Base-by-base conservation (phyloP, 106 monocot genomes). In the Narthecium ossifragum region DNA sequence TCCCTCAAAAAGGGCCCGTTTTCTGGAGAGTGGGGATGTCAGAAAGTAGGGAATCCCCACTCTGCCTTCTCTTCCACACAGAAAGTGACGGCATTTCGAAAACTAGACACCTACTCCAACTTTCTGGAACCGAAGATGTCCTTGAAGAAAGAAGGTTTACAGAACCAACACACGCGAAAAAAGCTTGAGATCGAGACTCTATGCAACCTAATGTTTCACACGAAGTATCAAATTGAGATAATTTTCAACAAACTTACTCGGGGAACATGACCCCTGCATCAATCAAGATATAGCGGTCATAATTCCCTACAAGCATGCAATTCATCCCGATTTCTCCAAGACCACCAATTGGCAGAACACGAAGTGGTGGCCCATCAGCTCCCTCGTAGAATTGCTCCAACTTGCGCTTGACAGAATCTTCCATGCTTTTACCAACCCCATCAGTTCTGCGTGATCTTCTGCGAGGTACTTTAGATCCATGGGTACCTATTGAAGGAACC, bases 211-310 rank as follows among this genome's bases (percentile, higher is more conserved):
- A n/a, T n/a, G n/a, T n/a, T n/a, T n/a, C 43, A 43, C 12, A 13
- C 12, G 11, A 10, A 18, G 5, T 17, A 43, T 43, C 0, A 43
- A 43, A 43, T 43, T 6, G 12, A 17, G 41, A 41, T 41, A 41
- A 26, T 4, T 45, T 63, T n/a, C 26, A n/a, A 50, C 46, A 17
- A 59, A 71, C 98, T 46, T 91, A 98, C 98, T 98, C 91, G 34
- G 98, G 98, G 60, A 98, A 98, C 98, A 98, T 98, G 36, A 98
- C 71, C 8, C 98, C 98, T 33, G 98, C 91, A 75, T 98, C 98
- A 21, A 98, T 85, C 66, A 98, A 64, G 33, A 98, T 91, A 54
- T 98, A 98, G 14, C 98, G 84, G 62, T 98, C 98, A 59, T 82
- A 88, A 39, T 91, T 84, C 41, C 98, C 98, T 24, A 98, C 87